These are phyloP conservation scores for Solanum pimpinellifolium DNA, from an alignment of 257 asterid genomes.

Conservation along the genomic window DNA sequence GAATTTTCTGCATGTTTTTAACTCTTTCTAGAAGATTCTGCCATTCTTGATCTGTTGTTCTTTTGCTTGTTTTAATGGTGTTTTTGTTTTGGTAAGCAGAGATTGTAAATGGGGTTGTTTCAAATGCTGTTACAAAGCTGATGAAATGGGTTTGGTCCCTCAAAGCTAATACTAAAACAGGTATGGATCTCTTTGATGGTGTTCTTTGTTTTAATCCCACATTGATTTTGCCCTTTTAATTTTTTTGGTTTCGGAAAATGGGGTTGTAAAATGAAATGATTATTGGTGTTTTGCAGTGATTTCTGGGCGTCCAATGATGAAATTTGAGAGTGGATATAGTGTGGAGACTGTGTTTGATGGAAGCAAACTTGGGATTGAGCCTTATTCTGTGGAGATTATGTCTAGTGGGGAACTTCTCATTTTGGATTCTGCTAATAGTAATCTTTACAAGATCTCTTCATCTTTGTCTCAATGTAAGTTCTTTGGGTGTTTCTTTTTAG, in stretches of 20 bases:
- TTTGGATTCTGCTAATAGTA: conserved; percentile 79
- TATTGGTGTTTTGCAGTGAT: conserved; percentile 32
- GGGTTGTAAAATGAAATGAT: not conserved
- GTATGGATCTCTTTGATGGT: conserved; percentile 25
- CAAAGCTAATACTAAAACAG: conserved; percentile 62
- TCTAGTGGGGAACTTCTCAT: conserved; percentile 83
- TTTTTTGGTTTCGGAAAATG: not conserved
- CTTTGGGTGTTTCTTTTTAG: not conserved
- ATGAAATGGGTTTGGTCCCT: conserved; percentile 75
- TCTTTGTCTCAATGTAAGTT: conserved; percentile 70
- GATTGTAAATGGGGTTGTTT: conserved; percentile 62
- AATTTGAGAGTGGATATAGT: conserved; percentile 80
- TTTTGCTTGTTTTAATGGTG: not conserved
- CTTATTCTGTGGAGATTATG: conserved; percentile 55
- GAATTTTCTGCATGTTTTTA: not conserved
- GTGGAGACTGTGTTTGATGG: conserved; percentile 97
- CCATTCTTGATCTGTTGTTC: conserved; percentile 25
- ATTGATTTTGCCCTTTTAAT: conserved; percentile 1
- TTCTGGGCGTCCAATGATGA: conserved; percentile 82
- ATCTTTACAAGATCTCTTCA: conserved; percentile 76
- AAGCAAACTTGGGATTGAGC: conserved; percentile 94
- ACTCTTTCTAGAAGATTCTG: conserved; percentile 4
- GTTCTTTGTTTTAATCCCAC: not conserved
- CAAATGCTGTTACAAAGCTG: conserved; percentile 58
- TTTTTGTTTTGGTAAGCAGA: conserved; percentile 26